A percentile compares a stretch with the other conserved stretches of the same genome.
Conservation (phyloP, 2,329 filamentous ascomycete genomes). For the Colletotrichum gloeosporioides region DNA sequence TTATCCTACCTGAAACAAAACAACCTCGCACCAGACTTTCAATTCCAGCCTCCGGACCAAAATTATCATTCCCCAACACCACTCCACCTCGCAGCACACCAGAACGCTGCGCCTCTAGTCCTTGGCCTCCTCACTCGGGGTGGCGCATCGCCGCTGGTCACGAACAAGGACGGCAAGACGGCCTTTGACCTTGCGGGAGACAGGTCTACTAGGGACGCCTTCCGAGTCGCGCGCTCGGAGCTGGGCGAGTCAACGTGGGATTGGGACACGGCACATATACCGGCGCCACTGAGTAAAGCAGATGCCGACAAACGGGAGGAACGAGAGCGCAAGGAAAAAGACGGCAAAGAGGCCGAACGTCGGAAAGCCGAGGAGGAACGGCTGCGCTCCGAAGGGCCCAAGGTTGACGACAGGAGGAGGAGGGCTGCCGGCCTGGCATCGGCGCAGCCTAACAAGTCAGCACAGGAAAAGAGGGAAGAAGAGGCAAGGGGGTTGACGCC, state of each 20-base stretch:
- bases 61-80: slow-evolving; percentile 83
- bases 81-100: slow-evolving; percentile 83
- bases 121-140: slow-evolving; percentile 77
- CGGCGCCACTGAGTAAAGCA: slow-evolving; percentile 69
- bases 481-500: slow-evolving; percentile 84
- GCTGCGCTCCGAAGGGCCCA: slow-evolving; percentile 69
- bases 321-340: slow-evolving; percentile 72
- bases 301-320: slow-evolving; percentile 75
- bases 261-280: slow-evolving; percentile 80
- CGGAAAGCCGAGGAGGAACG: slow-evolving; percentile 78
- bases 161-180: slow-evolving; percentile 79
- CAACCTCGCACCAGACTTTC: slow-evolving; percentile 72
- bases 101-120: slow-evolving; percentile 81
- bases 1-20: slow-evolving; percentile 85
- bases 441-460: slow-evolving; percentile 71
- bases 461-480: slow-evolving; percentile 81
- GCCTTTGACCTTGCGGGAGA: slow-evolving; percentile 89
- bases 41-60: slow-evolving; percentile 73
- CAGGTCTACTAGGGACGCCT: slow-evolving; percentile 84
- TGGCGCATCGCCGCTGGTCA: slow-evolving; percentile 73
- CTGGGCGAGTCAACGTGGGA: slow-evolving; percentile 78
- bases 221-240: slow-evolving; percentile 84
- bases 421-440: slow-evolving; percentile 59
- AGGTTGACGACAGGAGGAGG: slow-evolving; percentile 55
- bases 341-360: slow-evolving; percentile 72